Conservation (phyloP, 352 stramenopile genomes). For the Globisporangium cylindrosporum region DNA sequence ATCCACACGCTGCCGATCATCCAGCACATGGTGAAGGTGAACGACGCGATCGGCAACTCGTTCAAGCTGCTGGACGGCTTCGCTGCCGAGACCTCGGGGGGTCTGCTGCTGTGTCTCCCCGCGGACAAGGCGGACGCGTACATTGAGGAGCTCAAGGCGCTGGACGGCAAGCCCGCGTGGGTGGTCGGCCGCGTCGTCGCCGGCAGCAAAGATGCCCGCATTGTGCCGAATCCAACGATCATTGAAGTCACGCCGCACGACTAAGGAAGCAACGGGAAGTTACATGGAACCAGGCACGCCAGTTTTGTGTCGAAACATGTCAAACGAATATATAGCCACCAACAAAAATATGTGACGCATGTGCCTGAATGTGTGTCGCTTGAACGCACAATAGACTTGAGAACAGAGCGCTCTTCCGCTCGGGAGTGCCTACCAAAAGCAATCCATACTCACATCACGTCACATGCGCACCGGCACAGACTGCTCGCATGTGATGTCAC, state of each 20-base stretch:
- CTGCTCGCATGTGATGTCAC: neutral
- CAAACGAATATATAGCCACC: neutral
- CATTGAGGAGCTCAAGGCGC: slow-evolving; percentile 82
- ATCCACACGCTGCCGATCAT: slow-evolving; percentile 94
- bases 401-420: neutral
- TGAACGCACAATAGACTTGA: neutral
- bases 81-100: slow-evolving; percentile 93
- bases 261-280: slow-evolving; percentile 12
- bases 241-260: slow-evolving; percentile 54
- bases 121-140: slow-evolving; percentile 82
- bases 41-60: slow-evolving; percentile 87
- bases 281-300: neutral
- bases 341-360: neutral
- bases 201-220: slow-evolving; percentile 62
- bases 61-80: slow-evolving; percentile 92
- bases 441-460: neutral
- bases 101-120: slow-evolving; percentile 90
- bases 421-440: neutral
- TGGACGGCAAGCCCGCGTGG: slow-evolving; percentile 90
- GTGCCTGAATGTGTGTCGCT: neutral
- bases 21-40: slow-evolving; percentile 84
- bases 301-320: neutral
- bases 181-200: slow-evolving; percentile 90
- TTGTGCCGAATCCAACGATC: slow-evolving; percentile 50
- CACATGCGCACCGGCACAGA: neutral